A percentile compares a stretch with the other conserved stretches of the same genome.
phyloP scores from a whole-genome alignment of 1,284 basidiomycete species.

The Chalciporus piperatoides region DNA sequence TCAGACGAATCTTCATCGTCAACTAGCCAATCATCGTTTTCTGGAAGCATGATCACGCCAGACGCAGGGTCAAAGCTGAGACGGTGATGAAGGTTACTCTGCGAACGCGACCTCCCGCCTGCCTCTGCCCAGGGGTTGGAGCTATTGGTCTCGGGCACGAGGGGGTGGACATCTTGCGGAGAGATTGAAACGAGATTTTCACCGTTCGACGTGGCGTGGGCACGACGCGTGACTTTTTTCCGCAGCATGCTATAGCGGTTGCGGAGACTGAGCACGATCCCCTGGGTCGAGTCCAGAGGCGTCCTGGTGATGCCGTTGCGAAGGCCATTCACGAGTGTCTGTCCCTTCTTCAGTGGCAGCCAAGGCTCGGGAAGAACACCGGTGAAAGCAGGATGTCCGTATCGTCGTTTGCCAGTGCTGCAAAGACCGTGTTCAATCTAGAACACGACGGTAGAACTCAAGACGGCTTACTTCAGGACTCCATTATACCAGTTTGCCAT shows the following conservation, averaged over 20 bases:
- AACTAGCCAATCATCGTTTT: constrained; percentile 66
- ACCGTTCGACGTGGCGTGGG: constrained; percentile 15
- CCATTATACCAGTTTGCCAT: constrained; percentile 92
- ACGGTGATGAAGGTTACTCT: constrained; percentile 45
- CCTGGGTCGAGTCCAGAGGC: constrained; percentile 45
- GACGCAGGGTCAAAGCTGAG: constrained; percentile 76
- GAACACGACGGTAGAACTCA: background rate
- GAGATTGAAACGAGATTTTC: constrained; percentile 4
- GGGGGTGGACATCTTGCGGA: constrained; percentile 12
- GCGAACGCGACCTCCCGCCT: constrained; percentile 22
- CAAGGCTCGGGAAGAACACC: constrained; percentile 87
- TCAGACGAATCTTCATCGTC: constrained; percentile 43
- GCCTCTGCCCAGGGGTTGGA: constrained; percentile 57
- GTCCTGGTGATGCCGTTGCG: constrained; percentile 32
- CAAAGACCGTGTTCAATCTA: background rate
- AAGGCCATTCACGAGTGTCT: constrained; percentile 59
- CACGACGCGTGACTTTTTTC: constrained; percentile 28
- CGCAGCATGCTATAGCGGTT: constrained; percentile 58
- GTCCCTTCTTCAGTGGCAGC: constrained; percentile 82
- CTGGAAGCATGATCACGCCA: constrained; percentile 81
- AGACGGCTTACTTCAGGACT: constrained; percentile 72
- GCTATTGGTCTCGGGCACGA: constrained; percentile 19
- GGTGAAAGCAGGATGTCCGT: constrained; percentile 87
- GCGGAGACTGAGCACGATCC: constrained; percentile 72
- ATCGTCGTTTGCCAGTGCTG: constrained; percentile 82